Conservation (phyloP, 306 rosid genomes). For the Comarum palustre region DNA sequence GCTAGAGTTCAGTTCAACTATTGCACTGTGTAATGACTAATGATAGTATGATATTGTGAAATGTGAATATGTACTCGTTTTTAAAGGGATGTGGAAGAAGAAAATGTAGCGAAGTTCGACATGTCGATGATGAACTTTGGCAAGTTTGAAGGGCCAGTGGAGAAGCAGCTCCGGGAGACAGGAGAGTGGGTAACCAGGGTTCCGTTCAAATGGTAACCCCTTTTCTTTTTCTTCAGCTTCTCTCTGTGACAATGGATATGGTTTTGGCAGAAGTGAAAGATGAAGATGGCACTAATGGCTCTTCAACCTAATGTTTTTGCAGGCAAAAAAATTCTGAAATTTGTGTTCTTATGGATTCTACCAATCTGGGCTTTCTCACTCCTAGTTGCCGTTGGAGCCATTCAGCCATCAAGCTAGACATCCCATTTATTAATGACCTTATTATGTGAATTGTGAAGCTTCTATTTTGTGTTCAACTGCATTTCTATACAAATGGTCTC, state of each 20-base stretch:
- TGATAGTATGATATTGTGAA: neutral
- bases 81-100: slow-evolving; percentile 47
- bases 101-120: slow-evolving; percentile 44
- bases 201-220: slow-evolving; percentile 48
- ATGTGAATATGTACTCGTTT: neutral
- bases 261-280: neutral
- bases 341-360: slow-evolving; percentile 56
- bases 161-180: slow-evolving; percentile 61
- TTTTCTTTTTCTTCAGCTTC: slow-evolving; percentile 2
- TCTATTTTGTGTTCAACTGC: neutral
- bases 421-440: slow-evolving; percentile 60
- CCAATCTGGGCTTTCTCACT: slow-evolving; percentile 68
- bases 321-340: slow-evolving; percentile 58
- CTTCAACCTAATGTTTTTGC: slow-evolving; percentile 12
- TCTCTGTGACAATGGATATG: neutral
- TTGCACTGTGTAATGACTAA: neutral
- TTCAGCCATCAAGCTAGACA: slow-evolving; percentile 63
- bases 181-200: slow-evolving; percentile 64
- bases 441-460: slow-evolving; percentile 60
- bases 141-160: slow-evolving; percentile 57
- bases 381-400: slow-evolving; percentile 62
- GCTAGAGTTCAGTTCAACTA: neutral
- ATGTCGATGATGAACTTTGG: slow-evolving; percentile 43
- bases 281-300: neutral
- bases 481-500: neutral